Evolutionary conservation across 2,329 filamentous ascomycete species (phyloP), one percentile per base, ranked within the genome.

Genomic region (Fusarium fracticaudum): DNA sequence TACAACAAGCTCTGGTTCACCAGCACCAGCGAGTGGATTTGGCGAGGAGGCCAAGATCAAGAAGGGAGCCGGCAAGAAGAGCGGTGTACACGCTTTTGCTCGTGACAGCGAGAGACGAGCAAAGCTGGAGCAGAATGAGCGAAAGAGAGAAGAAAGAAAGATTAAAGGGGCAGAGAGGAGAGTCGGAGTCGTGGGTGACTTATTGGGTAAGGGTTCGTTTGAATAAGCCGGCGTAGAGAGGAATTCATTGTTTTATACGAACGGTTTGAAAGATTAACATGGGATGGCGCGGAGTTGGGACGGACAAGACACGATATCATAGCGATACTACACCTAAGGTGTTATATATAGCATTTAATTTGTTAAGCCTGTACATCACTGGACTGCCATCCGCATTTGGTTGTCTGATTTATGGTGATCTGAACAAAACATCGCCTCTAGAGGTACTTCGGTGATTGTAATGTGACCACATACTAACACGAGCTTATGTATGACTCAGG

Each of bases 21-120:
- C 80, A n/a, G 80, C 79, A 2, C 81, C 80, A 11, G 67, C 75
- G n/a, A 76, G 82, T 26, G 83, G 83, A 50, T 84, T 84, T 54
- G 85, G 85, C 41, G 85, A 86, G n/a, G 85, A 86, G 12, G 85
- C 82, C 64, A 90, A 88, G 82, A 86, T 91, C 64, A 90, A 88
- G 80, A 91, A 89, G 82, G 88, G 84, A 14, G 89, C 89, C 5
- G 86, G 88, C 62, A 91, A 90, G 84, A 85, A 85, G 76, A 91
- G 88, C 35, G 90, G 90, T 26, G 84, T 92, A 67, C 88, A 89
- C 77, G 89, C 87, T 69, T 89, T 91, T 73, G 88, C 88, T 14
- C 83, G 89, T 35, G 89, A 91, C 81, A 90, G 83, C 60, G 90
- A 91, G 80, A 84, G 88, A 60, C 83, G 85, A 58, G 88, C 88